These are phyloP conservation scores for Populus hybrid DNA, from an alignment of 441 rosid genomes.

Conservation along the genomic window DNA sequence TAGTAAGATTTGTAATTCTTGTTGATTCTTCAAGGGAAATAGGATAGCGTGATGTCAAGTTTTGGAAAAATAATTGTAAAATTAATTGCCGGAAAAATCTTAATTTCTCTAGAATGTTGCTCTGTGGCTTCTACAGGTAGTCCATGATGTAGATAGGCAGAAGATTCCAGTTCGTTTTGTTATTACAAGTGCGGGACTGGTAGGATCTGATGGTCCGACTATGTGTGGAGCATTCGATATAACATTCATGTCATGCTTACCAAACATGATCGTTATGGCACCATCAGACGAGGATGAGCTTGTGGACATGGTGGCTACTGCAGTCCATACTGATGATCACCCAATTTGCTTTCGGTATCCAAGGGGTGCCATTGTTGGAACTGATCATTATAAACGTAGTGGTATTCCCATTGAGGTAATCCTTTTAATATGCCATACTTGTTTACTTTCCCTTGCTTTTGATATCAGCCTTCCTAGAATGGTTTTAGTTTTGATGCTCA, in stretches of 20 bases:
- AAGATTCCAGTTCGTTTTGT: conserved; percentile 83
- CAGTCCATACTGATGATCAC: conserved; percentile 58
- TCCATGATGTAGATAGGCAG: conserved; percentile 91
- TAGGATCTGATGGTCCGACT: conserved; percentile 83
- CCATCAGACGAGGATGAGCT: conserved; percentile 90
- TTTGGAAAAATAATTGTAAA: conserved; percentile 1
- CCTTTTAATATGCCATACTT: background rate
- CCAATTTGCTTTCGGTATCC: conserved; percentile 93
- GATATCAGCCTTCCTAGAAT: conserved; percentile 4
- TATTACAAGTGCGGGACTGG: conserved; percentile 86
- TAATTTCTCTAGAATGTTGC: conserved; percentile 8
- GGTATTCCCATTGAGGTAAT: conserved; percentile 81
- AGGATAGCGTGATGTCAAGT: background rate
- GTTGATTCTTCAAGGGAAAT: background rate
- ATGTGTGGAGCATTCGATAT: conserved; percentile 91
- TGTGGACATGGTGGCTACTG: conserved; percentile 86
- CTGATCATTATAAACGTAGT: conserved; percentile 35
- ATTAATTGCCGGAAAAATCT: background rate
- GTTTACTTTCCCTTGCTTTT: conserved; percentile 3
- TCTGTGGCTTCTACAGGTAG: conserved; percentile 45
- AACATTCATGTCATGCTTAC: conserved; percentile 90
- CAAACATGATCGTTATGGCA: conserved; percentile 97
- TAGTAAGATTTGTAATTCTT: background rate
- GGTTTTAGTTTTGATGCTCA: background rate
- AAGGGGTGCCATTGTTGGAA: conserved; percentile 61